phyloP scores from a whole-genome alignment of 768 basidiomycete species.

The Lactifluus piperatus region DNA sequence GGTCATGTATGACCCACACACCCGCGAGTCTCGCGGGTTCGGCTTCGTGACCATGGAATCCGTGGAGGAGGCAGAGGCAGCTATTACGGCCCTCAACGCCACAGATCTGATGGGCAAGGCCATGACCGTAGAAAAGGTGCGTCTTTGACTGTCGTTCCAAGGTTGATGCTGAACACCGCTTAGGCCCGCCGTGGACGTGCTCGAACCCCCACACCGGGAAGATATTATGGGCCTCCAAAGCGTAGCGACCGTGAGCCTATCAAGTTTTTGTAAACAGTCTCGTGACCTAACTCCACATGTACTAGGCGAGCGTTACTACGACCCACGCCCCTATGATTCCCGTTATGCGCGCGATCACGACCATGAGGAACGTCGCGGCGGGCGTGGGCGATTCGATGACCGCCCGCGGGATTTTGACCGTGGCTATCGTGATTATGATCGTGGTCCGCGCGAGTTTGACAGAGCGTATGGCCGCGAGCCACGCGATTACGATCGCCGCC shows the following conservation, averaged over 20 bases:
- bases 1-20: conserved; percentile 61
- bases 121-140: conserved; percentile 82
- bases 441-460: conserved; percentile 18
- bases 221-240: conserved; percentile 92
- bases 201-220: conserved; percentile 86
- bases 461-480: conserved; percentile 32
- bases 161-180: not conserved
- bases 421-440: conserved; percentile 23
- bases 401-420: conserved; percentile 29
- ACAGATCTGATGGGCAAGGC: conserved; percentile 84
- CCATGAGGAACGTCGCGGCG: conserved; percentile 37
- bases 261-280: not conserved
- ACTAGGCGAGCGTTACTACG: conserved; percentile 77
- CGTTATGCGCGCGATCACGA: conserved; percentile 69
- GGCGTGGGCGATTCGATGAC: conserved; percentile 33
- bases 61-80: conserved; percentile 84
- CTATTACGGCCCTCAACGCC: conserved; percentile 73
- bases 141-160: not conserved
- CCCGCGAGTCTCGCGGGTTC: conserved; percentile 66
- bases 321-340: conserved; percentile 85
- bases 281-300: conserved; percentile 1
- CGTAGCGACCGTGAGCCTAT: conserved; percentile 45
- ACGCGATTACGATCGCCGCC: conserved; percentile 18
- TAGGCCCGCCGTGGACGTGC: conserved; percentile 87
- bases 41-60: conserved; percentile 89